Base-by-base conservation (phyloP, 2,329 filamentous ascomycete genomes). In the Alternaria hordeiaustralica region DNA sequence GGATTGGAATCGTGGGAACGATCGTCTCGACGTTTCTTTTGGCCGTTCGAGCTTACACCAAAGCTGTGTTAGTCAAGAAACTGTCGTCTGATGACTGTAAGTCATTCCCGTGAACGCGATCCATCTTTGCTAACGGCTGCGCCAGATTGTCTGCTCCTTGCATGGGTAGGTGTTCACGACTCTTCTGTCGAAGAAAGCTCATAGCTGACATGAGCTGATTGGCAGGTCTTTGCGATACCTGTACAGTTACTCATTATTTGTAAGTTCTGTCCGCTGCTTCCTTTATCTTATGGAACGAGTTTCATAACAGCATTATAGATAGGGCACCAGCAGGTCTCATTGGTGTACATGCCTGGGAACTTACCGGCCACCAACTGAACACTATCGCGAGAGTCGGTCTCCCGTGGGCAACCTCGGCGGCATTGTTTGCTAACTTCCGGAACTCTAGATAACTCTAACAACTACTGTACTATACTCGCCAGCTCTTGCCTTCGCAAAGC, bases 41-140 rank as follows among this genome's bases (percentile, higher is more conserved):
- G 11, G 33, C 63, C 2, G 66, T 75, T 53, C 65, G 73, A 15
- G 51, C 74, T 11, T 76, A 77, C 56, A 67, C 68, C 3, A 76
- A 76, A 51, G 21, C 64, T 1, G 10, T 69, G 7, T 58, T 76
- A 12, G 65, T 64, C 10, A 63, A 64, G 13, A 68, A 61, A 5
- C 45, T 77, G 23, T 60, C 67, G 13, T 41, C 71, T 26, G 74
- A 76, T 47, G 74, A 76, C 63, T 65, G 73, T 75, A 53, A 18
- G 71, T 54, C 18, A 6, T 41, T 4, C 26, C 36, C 20, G 13
- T 54, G 3, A n/a, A 54, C 45, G 45, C 23, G 2, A 11, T 47
- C 4, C 21, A 47, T 25, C 23, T 6, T 25, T 15, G 5, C 23
- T 47, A 47, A 47, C 45, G 10, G 23, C 45, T 47, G 45, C 45